phyloP scores from a whole-genome alignment of 768 basidiomycete genomes.

The Tulasnella sp. region DNA sequence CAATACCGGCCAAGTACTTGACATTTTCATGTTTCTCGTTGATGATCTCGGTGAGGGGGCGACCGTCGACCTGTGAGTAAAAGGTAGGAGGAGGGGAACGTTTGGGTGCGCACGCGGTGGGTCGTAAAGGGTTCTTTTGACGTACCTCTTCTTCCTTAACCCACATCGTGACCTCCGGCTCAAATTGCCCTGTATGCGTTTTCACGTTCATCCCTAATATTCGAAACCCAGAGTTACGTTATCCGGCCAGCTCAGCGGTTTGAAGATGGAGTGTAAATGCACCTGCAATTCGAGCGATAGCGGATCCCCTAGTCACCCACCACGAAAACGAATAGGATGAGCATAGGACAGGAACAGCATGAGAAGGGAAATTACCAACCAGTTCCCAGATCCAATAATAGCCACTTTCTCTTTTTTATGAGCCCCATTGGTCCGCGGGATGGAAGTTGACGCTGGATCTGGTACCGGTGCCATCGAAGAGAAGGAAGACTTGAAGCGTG shows the following conservation, averaged over 20 bases:
- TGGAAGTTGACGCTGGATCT: neutral
- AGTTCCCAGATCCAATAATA: conserved; percentile 34
- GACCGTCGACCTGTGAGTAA: conserved; percentile 27
- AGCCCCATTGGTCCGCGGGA: neutral
- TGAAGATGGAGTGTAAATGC: neutral
- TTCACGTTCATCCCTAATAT: conserved; percentile 31
- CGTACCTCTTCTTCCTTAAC: conserved; percentile 38
- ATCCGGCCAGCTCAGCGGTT: neutral
- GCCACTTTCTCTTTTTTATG: conserved; percentile 28
- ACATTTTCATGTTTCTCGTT: conserved; percentile 38
- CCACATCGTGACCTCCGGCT: conserved; percentile 37
- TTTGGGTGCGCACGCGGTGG: neutral
- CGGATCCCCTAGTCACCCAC: conserved; percentile 32
- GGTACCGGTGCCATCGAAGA: neutral
- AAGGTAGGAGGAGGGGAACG: neutral
- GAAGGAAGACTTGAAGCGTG: neutral
- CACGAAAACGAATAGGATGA: neutral
- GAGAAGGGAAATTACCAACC: conserved; percentile 24
- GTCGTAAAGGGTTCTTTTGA: neutral
- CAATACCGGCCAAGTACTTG: conserved; percentile 36
- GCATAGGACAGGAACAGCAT: neutral
- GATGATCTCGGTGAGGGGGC: conserved; percentile 37
- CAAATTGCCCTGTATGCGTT: conserved; percentile 32
- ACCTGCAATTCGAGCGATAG: conserved; percentile 34
- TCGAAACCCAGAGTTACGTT: neutral